phyloP scores from a whole-genome alignment of 805 yeast genomes.

The Pichia exigua region DNA sequence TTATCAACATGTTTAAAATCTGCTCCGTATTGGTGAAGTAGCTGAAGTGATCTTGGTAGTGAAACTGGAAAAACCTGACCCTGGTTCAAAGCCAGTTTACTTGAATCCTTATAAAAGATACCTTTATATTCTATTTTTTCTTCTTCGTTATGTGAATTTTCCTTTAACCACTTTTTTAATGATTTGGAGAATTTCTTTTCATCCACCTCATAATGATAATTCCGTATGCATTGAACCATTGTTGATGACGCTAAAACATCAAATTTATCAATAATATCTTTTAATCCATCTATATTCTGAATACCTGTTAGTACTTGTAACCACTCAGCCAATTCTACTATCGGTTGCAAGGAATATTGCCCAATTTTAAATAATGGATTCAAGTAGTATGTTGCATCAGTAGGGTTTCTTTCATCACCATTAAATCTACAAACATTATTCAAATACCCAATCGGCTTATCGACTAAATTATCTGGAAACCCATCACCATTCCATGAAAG shows the following conservation, averaged over 20 bases:
- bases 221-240: slow-evolving; percentile 58
- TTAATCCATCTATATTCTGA: slow-evolving; percentile 44
- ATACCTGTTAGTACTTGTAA: slow-evolving; percentile 76
- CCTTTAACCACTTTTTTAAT: slow-evolving; percentile 37
- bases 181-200: slow-evolving; percentile 59
- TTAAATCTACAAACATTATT: slow-evolving; percentile 26
- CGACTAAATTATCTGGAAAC: slow-evolving; percentile 29
- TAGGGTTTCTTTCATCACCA: slow-evolving; percentile 31
- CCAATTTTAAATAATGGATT: slow-evolving; percentile 59
- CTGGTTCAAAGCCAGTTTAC: slow-evolving; percentile 37
- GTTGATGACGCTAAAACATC: slow-evolving; percentile 60
- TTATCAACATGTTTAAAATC: slow-evolving; percentile 57
- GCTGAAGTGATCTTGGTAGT: slow-evolving; percentile 67
- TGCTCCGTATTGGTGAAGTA: slow-evolving; percentile 69
- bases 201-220: slow-evolving; percentile 77
- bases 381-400: slow-evolving; percentile 52
- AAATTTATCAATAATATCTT: slow-evolving; percentile 44
- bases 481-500: slow-evolving; percentile 13
- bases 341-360: slow-evolving; percentile 58
- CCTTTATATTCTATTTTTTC: slow-evolving; percentile 14
- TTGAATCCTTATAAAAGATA: slow-evolving; percentile 17
- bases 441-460: slow-evolving; percentile 16
- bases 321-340: slow-evolving; percentile 81
- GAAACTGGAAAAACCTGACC: slow-evolving; percentile 47
- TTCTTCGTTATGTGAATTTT: slow-evolving; percentile 13